Percentiles rank a stretch among this genome's conserved stretches.
Evolutionary conservation across 345 rosid species (phyloP).

Genomic region (Eucalyptus marginata): DNA sequence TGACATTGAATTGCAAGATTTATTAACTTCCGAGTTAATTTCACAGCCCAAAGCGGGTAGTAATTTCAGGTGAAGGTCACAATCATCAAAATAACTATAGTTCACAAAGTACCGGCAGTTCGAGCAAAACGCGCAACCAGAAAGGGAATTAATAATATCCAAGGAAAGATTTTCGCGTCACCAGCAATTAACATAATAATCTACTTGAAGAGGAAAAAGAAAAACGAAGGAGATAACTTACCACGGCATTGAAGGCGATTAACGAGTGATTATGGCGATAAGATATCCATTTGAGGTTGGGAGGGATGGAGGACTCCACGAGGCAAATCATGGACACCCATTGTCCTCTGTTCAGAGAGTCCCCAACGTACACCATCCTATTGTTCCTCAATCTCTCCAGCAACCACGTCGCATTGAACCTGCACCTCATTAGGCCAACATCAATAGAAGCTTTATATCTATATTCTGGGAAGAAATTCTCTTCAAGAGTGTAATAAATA

Average conservation of each 20-base stretch:
- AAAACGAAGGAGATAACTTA: conserved; percentile 2
- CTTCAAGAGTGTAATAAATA: neutral
- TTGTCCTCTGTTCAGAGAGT: conserved; percentile 80
- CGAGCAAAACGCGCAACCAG: neutral
- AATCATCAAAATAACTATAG: neutral
- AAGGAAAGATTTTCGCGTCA: neutral
- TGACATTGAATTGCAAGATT: neutral
- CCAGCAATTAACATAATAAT: neutral
- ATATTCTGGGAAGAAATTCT: neutral
- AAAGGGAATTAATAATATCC: neutral
- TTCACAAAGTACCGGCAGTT: neutral
- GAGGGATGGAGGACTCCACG: conserved; percentile 46
- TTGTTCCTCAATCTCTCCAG: conserved; percentile 72
- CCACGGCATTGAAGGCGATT: conserved; percentile 34
- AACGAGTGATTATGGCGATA: conserved; percentile 55
- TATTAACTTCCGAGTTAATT: neutral
- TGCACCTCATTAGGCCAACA: neutral
- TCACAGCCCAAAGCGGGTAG: neutral
- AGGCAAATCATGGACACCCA: conserved; percentile 92
- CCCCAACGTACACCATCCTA: conserved; percentile 86
- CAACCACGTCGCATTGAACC: conserved; percentile 75
- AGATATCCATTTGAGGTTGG: conserved; percentile 36
- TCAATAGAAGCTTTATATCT: neutral
- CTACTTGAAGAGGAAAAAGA: neutral
- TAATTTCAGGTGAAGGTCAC: neutral